Base-by-base conservation (phyloP, 2,329 filamentous ascomycete genomes). In the Pezicula rhizophila region DNA sequence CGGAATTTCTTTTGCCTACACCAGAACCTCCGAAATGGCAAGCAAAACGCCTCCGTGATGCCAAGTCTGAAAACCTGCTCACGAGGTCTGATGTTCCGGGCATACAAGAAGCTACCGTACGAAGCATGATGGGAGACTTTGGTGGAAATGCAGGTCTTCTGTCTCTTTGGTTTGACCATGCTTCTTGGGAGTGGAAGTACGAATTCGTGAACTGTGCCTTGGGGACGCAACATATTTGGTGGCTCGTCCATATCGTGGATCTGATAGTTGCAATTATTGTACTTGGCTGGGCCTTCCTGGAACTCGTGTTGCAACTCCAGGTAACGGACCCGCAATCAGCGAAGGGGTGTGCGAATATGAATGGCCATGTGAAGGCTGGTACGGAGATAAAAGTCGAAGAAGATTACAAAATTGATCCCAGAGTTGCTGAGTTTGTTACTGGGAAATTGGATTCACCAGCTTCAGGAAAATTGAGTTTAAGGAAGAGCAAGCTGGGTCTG, bases 71-170 rank as follows among this genome's bases (percentile, higher is more conserved):
- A 11, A 64, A 66, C 51, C 53, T 83, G 18, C 62, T 72, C 1
- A 69, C 66, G 7, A 63, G 66, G 2, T 57, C 67, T 2, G 72
- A 68, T 4, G 57, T 78, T 2, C 80, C 85, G 0, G 85, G 85
- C 1, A 73, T 96, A 5, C 77, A 92, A 25, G 93, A 99, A 68
- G 82, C 97, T 55, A 99, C 93, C 0, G 87, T 99, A 2, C 83
- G 91, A 51, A 96, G 89, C 67, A 97, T 99, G 90, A 99, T 99
- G 93, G 93, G 93, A 48, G 87, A 88, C 49, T 99, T 87, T 67
- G 85, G 82, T n/a, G 93, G 93, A 17, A 93, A 96, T 64, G 89
- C 90, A 0, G 93, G 90, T 0, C 73, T 99, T 38, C 69, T 99
- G 37, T 93, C 87, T 53, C 77, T 87, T 1, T 99, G 92, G 92